phyloP scores from a whole-genome alignment of 192 early-diverging fungal genomes.

The Backusella mclennaniae region DNA sequence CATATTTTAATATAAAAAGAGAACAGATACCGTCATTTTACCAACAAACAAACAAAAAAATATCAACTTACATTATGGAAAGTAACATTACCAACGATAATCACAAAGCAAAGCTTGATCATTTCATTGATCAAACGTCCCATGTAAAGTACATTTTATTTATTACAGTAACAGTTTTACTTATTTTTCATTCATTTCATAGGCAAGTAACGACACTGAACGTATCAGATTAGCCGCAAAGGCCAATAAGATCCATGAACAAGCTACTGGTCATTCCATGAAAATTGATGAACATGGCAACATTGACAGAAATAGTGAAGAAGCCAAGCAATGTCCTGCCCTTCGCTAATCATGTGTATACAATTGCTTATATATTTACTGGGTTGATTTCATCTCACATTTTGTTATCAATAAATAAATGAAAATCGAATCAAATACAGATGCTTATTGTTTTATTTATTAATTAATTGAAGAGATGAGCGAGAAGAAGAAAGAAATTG shows the following conservation, averaged over 20 bases:
- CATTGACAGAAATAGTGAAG: neutral
- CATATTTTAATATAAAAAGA: too few relatives aligned
- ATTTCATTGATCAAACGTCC: neutral
- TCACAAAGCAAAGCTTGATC: neutral
- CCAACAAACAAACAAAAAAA: neutral
- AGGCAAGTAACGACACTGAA: neutral
- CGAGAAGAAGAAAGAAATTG: neutral
- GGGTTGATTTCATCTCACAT: neutral
- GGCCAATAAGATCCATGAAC: constrained; percentile 5
- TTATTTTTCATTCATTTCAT: neutral
- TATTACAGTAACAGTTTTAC: neutral
- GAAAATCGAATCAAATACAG: neutral
- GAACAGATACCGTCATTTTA: too few relatives aligned
- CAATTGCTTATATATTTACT: neutral
- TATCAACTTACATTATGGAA: neutral
- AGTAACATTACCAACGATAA: neutral
- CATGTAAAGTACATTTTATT: neutral
- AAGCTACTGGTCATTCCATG: constrained; percentile 11
- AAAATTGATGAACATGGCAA: constrained; percentile 13
- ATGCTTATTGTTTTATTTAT: neutral
- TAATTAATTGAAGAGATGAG: neutral
- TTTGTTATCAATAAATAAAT: neutral
- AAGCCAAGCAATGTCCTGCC: neutral
- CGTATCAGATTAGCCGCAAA: constrained; percentile 4
- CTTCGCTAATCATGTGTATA: constrained; percentile 8